phyloP scores from a whole-genome alignment of 2,329 filamentous ascomycete genomes.

The Aplosporella prunicola region DNA sequence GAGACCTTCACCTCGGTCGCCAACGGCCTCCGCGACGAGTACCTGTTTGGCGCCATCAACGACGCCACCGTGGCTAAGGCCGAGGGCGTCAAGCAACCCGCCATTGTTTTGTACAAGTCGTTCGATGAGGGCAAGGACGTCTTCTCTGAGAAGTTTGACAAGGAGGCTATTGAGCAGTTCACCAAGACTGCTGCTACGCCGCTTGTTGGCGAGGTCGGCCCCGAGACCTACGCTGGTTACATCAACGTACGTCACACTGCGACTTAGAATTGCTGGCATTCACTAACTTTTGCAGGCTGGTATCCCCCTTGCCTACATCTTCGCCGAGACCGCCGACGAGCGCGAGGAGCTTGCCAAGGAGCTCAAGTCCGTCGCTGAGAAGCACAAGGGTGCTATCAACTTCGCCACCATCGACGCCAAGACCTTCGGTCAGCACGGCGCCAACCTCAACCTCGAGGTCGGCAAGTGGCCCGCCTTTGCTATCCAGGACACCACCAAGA shows the following conservation, averaged over 20 bases:
- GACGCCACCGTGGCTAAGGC: constrained; percentile 79
- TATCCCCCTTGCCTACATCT: constrained; percentile 93
- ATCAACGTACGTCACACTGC: constrained; percentile 71
- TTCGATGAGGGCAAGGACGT: constrained; percentile 94
- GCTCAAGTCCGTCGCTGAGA: constrained; percentile 79
- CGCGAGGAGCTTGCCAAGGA: constrained; percentile 66
- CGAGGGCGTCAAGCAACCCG: constrained; percentile 79
- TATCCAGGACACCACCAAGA: constrained; percentile 91
- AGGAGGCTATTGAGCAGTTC: constrained; percentile 71
- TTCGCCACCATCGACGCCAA: constrained; percentile 96
- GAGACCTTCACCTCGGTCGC: constrained; percentile 73
- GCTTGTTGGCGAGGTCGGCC: constrained; percentile 89
- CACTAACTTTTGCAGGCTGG: constrained; percentile 48
- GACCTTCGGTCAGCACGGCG: constrained; percentile 85
- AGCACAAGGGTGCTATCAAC: constrained; percentile 91
- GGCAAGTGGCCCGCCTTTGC: constrained; percentile 96
- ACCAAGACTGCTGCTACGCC: constrained; percentile 78
- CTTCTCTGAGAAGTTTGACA: constrained; percentile 73
- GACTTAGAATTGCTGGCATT: not conserved
- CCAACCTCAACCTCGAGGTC: constrained; percentile 92
- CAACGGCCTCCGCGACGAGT: constrained; percentile 71
- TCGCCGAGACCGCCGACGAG: constrained; percentile 86
- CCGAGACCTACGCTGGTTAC: constrained; percentile 92
- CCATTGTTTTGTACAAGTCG: constrained; percentile 89
- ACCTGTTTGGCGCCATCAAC: constrained; percentile 81